These are phyloP conservation scores for Phaseolus lunatus DNA, from an alignment of 306 rosid genomes.

Conservation along the genomic window DNA sequence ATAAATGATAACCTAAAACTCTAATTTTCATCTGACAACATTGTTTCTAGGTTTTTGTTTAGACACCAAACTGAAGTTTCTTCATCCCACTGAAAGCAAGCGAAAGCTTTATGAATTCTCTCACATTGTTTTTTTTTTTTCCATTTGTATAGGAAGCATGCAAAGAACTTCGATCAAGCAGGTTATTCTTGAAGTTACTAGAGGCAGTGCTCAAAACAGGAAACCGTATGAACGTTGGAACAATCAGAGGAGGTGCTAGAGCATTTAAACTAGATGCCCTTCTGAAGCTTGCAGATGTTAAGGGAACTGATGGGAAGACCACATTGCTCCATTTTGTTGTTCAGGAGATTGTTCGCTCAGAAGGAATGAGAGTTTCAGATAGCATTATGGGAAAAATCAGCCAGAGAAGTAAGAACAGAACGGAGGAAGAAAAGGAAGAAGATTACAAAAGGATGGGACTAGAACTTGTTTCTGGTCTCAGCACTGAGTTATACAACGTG, in stretches of 20 bases:
- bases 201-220: conserved; percentile 97
- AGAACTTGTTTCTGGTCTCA: conserved; percentile 83
- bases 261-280: conserved; percentile 95
- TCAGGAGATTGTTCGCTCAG: conserved; percentile 82
- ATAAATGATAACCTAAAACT: not conserved
- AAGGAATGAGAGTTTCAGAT: conserved; percentile 81
- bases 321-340: conserved; percentile 93
- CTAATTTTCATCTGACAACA: not conserved
- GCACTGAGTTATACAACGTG: conserved; percentile 86
- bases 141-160: conserved; percentile 74
- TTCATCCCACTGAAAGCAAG: not conserved
- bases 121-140: conserved; percentile 12
- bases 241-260: conserved; percentile 90
- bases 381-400: conserved; percentile 96
- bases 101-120: conserved; percentile 17
- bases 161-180: conserved; percentile 93
- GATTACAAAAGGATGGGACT: conserved; percentile 89
- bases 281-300: conserved; percentile 88
- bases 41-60: not conserved
- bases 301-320: conserved; percentile 94
- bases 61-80: not conserved
- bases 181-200: conserved; percentile 85
- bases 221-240: conserved; percentile 95
- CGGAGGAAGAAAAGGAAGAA: conserved; percentile 79
- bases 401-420: conserved; percentile 62